Percentiles rank a stretch among this genome's conserved stretches.
These are phyloP conservation scores for Parvularia atlantis DNA, from an alignment of 78 protist genomes.

Conservation along the genomic window DNA sequence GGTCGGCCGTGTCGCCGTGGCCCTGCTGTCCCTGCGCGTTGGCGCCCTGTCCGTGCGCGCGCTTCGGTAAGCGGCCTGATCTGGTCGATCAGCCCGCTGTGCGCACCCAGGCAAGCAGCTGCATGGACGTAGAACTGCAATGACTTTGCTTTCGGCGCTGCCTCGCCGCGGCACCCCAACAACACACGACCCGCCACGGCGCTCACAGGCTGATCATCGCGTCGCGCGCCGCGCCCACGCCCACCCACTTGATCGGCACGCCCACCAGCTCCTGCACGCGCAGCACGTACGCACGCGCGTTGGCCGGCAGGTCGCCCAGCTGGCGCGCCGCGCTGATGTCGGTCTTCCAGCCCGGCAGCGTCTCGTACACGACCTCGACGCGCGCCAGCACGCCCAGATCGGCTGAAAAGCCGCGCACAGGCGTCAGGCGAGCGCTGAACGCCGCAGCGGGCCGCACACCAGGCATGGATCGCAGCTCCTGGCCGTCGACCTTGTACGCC, in stretches of 20 bases:
- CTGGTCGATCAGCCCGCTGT: no score
- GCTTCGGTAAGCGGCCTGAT: no score
- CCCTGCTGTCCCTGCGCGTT: no score
- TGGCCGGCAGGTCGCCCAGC: slow-evolving; percentile 58
- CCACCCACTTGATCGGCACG: slow-evolving; percentile 30
- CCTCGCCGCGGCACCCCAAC: no score
- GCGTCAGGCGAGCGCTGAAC: no score
- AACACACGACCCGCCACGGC: no score
- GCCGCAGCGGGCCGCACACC: slow-evolving; percentile 2
- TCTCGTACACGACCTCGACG: slow-evolving; percentile 63
- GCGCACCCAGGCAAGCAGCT: no score
- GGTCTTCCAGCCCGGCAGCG: slow-evolving; percentile 67
- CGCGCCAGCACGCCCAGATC: slow-evolving; percentile 26
- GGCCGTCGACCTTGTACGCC: slow-evolving; percentile 48
- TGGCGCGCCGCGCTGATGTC: slow-evolving; percentile 13
- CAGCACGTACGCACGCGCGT: slow-evolving; percentile 45
- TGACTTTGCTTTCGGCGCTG: no score
- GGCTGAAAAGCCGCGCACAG: no score
- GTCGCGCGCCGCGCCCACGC: slow-evolving; percentile 38
- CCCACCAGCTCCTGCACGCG: slow-evolving; percentile 45
- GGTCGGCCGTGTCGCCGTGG: no score
- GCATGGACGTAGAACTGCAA: no score
- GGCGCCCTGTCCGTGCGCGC: no score
- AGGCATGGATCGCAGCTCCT: slow-evolving; percentile 33
- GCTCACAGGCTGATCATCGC: slow-evolving; percentile 21